Evolutionary conservation across 108 stramenopile genomes (phyloP), one percentile per base, ranked within the genome.

Genomic region (Licmophora abbreviata): DNA sequence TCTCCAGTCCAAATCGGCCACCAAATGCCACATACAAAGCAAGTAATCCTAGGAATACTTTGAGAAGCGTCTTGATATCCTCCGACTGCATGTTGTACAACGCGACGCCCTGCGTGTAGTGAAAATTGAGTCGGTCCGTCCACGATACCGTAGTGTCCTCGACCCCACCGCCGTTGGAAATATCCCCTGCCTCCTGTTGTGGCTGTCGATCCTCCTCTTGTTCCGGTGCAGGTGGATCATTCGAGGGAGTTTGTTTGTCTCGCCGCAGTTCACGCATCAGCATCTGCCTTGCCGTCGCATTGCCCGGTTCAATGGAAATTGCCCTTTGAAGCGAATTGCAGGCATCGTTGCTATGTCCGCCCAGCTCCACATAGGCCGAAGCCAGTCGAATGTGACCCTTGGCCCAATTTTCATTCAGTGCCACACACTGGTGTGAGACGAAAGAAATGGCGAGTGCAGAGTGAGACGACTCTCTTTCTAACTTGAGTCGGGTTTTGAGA

Each of bases 301-400:
- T 81, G 0, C 49, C 53, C 9, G 69, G 73, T 54, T 86, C 85
- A 45, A 91, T 40, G 17, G 69, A 66, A 14, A 91, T 21, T 8
- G 83, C 84, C 20, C 69, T 56, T 45, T 86, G 85, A 29, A 91
- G 51, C 2, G 69, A 54, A 54, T 82, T 76, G 49, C 85, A 91
- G 0, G 89, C 89, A 72, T 86, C 83, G 59, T 91, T 91, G 54
- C 73, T 76, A 57, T 72, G 78, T 23, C 67, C 66, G 7, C 84
- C 81, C 25, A 82, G 58, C 21, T 80, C 81, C 46, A 84, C 77
- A 57, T 84, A 84, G 17, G 78, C 85, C 15, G 74, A 68, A 18
- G 83, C 89, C 42, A 91, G 58, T 33, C 85, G 77, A 11, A 91
- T 58, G 49, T 82, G 79, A 10, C 78, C 89, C 48, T 86, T 86